Percentiles rank a stretch among this genome's conserved stretches.
Conservation (phyloP, 495 filamentous ascomycete species). For the Parachaetomium inaequale region DNA sequence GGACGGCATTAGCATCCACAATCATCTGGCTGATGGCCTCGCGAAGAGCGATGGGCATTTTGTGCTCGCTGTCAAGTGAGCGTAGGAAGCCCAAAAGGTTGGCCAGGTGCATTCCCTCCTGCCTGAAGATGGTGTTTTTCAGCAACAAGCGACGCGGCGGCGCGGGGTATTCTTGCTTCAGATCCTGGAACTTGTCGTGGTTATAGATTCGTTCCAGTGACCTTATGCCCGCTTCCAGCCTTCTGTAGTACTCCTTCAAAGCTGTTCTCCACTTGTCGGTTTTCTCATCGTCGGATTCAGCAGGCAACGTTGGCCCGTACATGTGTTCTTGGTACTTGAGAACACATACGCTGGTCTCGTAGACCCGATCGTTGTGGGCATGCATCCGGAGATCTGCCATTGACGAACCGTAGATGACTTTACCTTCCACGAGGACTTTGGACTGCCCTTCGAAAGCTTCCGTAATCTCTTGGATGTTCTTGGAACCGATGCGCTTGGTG, state of each 20-base stretch:
- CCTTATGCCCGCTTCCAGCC: not conserved
- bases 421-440: not conserved
- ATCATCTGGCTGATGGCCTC: slow-evolving; percentile 29
- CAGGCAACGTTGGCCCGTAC: not conserved
- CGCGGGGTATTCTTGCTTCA: not conserved
- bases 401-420: slow-evolving; percentile 5
- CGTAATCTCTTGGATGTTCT: slow-evolving; percentile 7
- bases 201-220: slow-evolving; percentile 22
- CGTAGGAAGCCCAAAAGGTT: slow-evolving; percentile 24
- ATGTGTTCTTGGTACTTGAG: slow-evolving; percentile 14
- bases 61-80: slow-evolving; percentile 4
- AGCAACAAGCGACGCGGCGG: slow-evolving; percentile 11
- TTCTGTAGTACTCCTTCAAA: not conserved
- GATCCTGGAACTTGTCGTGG: not conserved
- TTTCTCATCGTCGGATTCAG: not conserved
- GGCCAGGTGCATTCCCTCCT: not conserved
- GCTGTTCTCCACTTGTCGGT: slow-evolving; percentile 3
- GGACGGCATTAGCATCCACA: slow-evolving; percentile 37
- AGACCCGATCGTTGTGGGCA: slow-evolving; percentile 7
- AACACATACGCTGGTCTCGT: slow-evolving; percentile 22
- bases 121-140: slow-evolving; percentile 9
- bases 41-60: not conserved
- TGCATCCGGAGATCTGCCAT: slow-evolving; percentile 15
- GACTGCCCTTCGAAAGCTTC: slow-evolving; percentile 1
- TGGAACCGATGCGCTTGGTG: slow-evolving; percentile 19